These are phyloP conservation scores for Cryptosporidium sp. DNA, from an alignment of 169 alveolate species.

Conservation along the genomic window DNA sequence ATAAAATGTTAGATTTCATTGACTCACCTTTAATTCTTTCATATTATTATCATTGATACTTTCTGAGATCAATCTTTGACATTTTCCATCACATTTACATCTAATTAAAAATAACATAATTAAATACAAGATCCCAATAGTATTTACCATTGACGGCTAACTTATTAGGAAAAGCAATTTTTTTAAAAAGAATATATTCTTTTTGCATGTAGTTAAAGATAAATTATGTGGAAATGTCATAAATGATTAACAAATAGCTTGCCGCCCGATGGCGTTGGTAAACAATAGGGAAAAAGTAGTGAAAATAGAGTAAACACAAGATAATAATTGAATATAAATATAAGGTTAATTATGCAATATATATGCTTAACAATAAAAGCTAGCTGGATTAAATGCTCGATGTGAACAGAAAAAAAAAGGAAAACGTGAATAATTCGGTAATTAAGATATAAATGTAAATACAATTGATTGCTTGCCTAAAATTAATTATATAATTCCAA, in stretches of 20 bases:
- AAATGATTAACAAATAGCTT: neutral
- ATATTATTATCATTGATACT: neutral
- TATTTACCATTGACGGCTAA: neutral
- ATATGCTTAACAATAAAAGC: neutral
- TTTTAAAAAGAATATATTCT: neutral
- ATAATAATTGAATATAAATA: constrained; percentile 1
- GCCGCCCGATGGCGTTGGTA: neutral
- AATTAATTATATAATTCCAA: neutral
- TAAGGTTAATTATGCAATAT: constrained; percentile 2
- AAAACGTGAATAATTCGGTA: constrained; percentile 2
- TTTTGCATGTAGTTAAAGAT: neutral
- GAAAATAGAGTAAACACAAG: neutral
- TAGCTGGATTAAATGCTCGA: constrained; percentile 3
- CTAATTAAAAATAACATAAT: neutral
- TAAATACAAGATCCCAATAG: neutral
- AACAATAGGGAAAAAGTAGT: too few relatives aligned
- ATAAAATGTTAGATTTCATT: neutral
- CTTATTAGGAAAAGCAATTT: neutral
- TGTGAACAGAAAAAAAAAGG: neutral
- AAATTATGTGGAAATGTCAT: neutral
- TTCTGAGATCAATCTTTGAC: neutral
- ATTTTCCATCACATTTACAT: neutral
- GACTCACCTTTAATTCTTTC: constrained; percentile 23
- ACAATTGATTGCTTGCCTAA: constrained; percentile 3
- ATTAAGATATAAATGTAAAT: constrained; percentile 5